A percentile compares a stretch with the other conserved stretches of the same genome.
Conservation (phyloP, 805 yeast genomes). For the Candida dendrica region DNA sequence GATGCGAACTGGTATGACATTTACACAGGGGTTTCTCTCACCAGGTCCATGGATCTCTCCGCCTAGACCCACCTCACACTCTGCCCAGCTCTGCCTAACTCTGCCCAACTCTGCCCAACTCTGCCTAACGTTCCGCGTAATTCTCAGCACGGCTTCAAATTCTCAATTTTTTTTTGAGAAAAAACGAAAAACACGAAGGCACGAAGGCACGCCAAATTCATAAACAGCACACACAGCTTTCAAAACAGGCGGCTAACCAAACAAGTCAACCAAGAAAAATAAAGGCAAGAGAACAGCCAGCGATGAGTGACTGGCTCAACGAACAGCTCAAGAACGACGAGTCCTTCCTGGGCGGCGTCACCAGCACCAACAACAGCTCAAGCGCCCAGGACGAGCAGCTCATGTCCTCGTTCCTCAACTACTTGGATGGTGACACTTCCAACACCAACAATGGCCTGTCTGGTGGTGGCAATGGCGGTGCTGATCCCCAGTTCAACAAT, state of each 20-base stretch:
- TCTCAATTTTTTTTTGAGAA: too few species aligned
- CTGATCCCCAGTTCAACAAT: conserved; percentile 2
- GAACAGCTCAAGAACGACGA: conserved; percentile 20
- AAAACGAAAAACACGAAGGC: too few species aligned
- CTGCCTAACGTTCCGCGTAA: too few species aligned
- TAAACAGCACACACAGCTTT: too few species aligned
- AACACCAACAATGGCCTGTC: conserved; percentile 1
- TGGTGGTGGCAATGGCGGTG: conserved; percentile 1
- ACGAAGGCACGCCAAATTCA: too few species aligned
- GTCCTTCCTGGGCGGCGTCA: conserved; percentile 5
- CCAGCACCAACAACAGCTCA: conserved; percentile 11
- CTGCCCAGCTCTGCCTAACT: background rate
- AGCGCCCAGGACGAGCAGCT: conserved; percentile 14
- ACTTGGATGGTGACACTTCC: conserved; percentile 30
- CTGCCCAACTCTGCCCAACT: too few species aligned
- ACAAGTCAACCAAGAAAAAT: too few species aligned
- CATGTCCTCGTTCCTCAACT: conserved; percentile 43
- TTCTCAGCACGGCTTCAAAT: too few species aligned
- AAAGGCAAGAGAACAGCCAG: background rate
- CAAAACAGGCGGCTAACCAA: background rate
- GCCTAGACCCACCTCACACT: too few species aligned
- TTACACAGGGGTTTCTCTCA: background rate
- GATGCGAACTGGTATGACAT: background rate
- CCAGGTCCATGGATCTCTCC: too few species aligned
- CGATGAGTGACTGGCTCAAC: conserved; percentile 22